Base-by-base conservation (phyloP, 345 rosid genomes). In the Citropsis articulata region DNA sequence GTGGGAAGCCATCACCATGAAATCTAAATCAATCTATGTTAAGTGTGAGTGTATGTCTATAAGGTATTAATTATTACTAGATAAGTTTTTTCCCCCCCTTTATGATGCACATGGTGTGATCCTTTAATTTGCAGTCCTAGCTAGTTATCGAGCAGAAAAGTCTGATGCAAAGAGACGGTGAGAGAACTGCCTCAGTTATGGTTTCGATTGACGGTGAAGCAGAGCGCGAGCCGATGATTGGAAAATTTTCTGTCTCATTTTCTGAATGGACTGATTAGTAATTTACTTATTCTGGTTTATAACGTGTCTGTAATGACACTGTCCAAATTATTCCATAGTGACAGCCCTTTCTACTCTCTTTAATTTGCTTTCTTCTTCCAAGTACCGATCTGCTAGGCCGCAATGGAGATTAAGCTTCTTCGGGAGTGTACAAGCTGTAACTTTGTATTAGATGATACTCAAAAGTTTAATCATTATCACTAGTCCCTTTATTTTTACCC, bases 61-160 rank as follows among this genome's bases (percentile, higher is more conserved):
- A 25, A 27, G 18, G 16, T 60, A 33, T 5, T 33, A 33, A 14
- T 60, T 36, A 36, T 38, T 56, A 8, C 27, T 25, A 1, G 12
- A 22, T 56, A 10, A 24, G 10, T 8, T 38, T 38, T 8, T 38
- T 38, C 6, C 1, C 8, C 40, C 10, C 42, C 9, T 4, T 5
- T 19, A n/a, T 14, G 40, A 24, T 35, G 66, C 36, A 53, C n/a
- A 55, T 55, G 24, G 4, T 24, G 30, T 73, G 31, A 38, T 30
- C 73, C 25, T 36, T 35, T 6, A 35, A 35, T 72, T 9, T 27
- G 22, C 74, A 81, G 75, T 77, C 71, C 40, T 7, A 35, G 8
- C 53, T 78, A 95, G 98, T 81, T 95, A 92, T 87, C 98, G 93
- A 79, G 99, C 99, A 72, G 95, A 91, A 83, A 81, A 90, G 30